phyloP scores from a whole-genome alignment of 164 flowering plant species.

The Chimonanthus praecox region DNA sequence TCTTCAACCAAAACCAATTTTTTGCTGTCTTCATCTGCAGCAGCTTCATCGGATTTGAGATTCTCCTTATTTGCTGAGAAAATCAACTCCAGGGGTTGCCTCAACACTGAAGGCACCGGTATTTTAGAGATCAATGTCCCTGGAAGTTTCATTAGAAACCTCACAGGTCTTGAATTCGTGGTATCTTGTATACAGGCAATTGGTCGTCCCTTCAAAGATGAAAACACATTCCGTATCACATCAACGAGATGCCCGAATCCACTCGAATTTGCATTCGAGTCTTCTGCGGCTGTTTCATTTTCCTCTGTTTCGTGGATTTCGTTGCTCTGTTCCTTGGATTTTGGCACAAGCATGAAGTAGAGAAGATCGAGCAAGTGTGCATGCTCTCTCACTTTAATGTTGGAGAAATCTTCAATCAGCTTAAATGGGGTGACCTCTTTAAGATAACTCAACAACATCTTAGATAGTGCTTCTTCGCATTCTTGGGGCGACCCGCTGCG shows the following conservation, averaged over 20 bases:
- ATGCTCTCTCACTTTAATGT: background rate
- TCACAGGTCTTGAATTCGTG: conserved; percentile 11
- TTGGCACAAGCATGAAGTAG: conserved; percentile 6
- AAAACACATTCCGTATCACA: conserved; percentile 4
- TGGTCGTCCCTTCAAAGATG: conserved; percentile 9
- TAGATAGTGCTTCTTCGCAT: background rate
- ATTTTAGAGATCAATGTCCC: conserved; percentile 9
- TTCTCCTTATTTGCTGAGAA: background rate
- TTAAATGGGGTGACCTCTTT: conserved; percentile 9
- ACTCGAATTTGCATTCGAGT: background rate
- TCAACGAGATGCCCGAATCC: conserved; percentile 1
- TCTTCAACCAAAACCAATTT: conserved; percentile 26
- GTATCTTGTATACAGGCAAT: background rate
- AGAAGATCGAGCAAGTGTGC: conserved; percentile 11
- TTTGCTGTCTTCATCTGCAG: background rate
- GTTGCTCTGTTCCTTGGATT: background rate
- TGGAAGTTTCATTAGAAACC: conserved; percentile 10
- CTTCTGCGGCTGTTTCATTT: background rate
- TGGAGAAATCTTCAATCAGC: background rate
- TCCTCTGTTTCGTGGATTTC: background rate
- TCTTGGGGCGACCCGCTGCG: background rate
- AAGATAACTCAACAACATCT: background rate
- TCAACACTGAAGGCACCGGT: conserved; percentile 9
- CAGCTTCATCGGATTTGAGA: background rate
- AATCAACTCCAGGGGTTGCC: conserved; percentile 8